Evolutionary conservation across 805 yeast species (phyloP).

Genomic region (Sungouiozyma intestinalis): DNA sequence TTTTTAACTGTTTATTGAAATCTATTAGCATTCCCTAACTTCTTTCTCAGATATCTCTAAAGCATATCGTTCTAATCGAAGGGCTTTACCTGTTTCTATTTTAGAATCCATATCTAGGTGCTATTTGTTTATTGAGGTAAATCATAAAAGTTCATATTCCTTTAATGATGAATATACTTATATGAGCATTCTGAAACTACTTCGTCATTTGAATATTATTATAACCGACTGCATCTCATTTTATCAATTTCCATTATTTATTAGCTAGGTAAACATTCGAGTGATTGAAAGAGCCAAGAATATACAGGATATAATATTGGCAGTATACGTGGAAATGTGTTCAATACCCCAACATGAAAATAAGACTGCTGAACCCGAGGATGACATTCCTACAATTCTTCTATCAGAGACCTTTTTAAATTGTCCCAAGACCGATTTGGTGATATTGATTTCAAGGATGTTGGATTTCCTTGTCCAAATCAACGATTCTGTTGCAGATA

Average conservation of each 20-base stretch:
- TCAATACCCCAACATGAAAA: neutral
- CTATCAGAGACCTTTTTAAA: conserved; percentile 40
- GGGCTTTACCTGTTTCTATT: too few species aligned
- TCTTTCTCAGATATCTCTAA: too few species aligned
- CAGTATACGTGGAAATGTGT: too few species aligned
- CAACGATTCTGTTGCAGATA: conserved; percentile 43
- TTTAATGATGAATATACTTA: neutral
- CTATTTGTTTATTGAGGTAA: neutral
- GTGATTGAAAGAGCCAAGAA: too few species aligned
- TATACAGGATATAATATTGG: neutral
- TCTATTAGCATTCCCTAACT: too few species aligned
- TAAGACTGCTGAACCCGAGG: neutral
- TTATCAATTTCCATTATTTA: neutral
- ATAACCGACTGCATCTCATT: neutral
- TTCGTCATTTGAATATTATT: neutral
- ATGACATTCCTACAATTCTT: conserved; percentile 12
- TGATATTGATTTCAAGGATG: conserved; percentile 69
- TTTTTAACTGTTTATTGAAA: too few species aligned
- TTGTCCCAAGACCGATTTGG: conserved; percentile 61
- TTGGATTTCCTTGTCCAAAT: conserved; percentile 59
- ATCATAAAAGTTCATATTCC: neutral
- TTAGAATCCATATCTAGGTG: too few species aligned
- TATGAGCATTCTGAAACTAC: neutral
- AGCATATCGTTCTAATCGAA: too few species aligned
- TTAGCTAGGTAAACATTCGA: neutral